Percentiles rank a stretch among this genome's conserved stretches.
Conservation (phyloP, 2,329 filamentous ascomycete genomes). For the Hymenoscyphus occultus region DNA sequence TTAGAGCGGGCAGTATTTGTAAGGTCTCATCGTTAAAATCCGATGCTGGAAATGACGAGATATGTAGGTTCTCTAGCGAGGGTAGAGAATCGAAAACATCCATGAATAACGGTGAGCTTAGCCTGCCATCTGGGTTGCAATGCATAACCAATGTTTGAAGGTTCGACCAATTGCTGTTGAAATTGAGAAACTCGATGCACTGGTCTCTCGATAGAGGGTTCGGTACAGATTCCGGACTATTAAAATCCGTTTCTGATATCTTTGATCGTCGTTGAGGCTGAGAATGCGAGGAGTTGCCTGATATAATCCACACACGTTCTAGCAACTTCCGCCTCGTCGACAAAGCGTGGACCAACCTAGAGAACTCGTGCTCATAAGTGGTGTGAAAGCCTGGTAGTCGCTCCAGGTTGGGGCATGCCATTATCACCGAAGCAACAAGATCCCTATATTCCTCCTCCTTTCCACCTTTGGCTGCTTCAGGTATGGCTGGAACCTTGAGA, state of each 20-base stretch:
- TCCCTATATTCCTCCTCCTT: constrained; percentile 52
- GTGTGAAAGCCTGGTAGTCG: constrained; percentile 53
- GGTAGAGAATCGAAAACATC: constrained; percentile 51
- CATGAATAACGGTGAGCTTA: constrained; percentile 51
- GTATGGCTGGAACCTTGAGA: constrained; percentile 53
- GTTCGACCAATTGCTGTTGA: constrained; percentile 54
- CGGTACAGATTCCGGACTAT: constrained; percentile 33
- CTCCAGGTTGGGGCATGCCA: constrained; percentile 65
- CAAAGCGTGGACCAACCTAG: constrained; percentile 56
- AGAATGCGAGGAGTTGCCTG: constrained; percentile 23
- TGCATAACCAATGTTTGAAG: constrained; percentile 57
- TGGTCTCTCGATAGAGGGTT: constrained; percentile 42
- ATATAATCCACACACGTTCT: constrained; percentile 58
- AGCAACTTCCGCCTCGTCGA: constrained; percentile 54
- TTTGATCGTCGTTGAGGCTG: constrained; percentile 38
- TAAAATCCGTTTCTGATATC: constrained; percentile 25
- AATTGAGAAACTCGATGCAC: constrained; percentile 46
- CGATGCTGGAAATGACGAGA: constrained; percentile 54
- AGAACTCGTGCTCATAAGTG: constrained; percentile 54
- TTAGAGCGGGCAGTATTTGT: constrained; percentile 52
- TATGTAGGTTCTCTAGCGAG: constrained; percentile 54
- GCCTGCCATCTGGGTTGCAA: constrained; percentile 53
- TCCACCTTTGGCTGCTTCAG: constrained; percentile 37
- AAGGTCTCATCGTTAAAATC: constrained; percentile 57
- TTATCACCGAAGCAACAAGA: constrained; percentile 57